These are phyloP conservation scores for Cercospora beticola DNA, from an alignment of 2,329 filamentous ascomycete species.

Conservation along the genomic window DNA sequence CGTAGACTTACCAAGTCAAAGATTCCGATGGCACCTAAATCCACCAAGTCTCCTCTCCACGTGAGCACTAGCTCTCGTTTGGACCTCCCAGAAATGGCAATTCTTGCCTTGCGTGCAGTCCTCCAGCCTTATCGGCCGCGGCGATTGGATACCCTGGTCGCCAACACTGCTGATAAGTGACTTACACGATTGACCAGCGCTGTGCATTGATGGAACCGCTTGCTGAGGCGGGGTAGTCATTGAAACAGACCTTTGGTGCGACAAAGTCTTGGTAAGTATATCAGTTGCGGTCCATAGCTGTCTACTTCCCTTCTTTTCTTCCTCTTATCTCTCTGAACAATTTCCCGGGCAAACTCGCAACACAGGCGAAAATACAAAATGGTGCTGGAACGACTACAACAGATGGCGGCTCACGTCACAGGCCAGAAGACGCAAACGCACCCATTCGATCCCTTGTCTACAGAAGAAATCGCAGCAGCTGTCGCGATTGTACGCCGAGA, in stretches of 20 bases:
- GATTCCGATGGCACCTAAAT: background rate
- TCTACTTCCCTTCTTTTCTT: background rate
- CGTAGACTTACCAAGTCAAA: background rate
- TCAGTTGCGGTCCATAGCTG: background rate
- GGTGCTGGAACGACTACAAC: constrained; percentile 37
- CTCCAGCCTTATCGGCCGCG: constrained; percentile 6
- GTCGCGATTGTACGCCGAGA: constrained; percentile 68
- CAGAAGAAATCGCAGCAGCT: constrained; percentile 69
- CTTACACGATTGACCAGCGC: background rate
- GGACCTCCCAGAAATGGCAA: constrained; percentile 4
- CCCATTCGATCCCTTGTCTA: constrained; percentile 75
- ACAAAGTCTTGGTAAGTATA: constrained; percentile 3
- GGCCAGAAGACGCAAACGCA: constrained; percentile 58
- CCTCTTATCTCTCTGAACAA: background rate
- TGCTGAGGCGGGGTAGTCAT: constrained; percentile 3
- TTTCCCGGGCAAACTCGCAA: background rate
- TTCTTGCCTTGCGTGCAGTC: background rate
- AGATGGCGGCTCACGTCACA: constrained; percentile 60
- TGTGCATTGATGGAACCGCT: background rate
- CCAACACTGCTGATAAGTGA: background rate
- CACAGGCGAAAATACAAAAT: constrained; percentile 17
- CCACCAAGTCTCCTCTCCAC: background rate
- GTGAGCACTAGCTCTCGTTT: background rate
- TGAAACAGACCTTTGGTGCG: background rate
- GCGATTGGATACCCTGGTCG: constrained; percentile 3